These are phyloP conservation scores for Penium margaritaceum DNA, from an alignment of 139 green algal genomes.

Conservation along the genomic window DNA sequence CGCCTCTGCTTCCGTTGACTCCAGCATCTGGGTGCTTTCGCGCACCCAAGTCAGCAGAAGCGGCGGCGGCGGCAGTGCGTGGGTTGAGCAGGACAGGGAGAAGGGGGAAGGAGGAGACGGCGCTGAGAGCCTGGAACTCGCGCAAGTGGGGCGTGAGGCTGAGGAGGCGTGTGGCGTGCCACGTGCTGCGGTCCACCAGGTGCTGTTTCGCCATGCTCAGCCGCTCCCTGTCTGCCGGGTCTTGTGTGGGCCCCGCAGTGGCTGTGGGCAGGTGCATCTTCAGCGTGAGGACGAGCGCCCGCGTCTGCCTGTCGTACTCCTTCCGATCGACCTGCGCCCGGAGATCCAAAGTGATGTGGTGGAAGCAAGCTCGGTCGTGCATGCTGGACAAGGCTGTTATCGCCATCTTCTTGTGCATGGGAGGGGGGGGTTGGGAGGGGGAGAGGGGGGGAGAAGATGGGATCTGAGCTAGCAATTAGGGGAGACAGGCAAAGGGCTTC, in stretches of 20 bases:
- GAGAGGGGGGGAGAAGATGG: background rate
- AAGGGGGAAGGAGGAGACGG: conserved; percentile 5
- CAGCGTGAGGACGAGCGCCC: conserved; percentile 17
- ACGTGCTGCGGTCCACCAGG: conserved; percentile 27
- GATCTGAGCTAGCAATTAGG: background rate
- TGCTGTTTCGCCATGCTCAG: background rate
- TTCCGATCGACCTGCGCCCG: conserved; percentile 35
- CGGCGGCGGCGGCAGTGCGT: no score
- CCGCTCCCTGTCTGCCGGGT: no score
- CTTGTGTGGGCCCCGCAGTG: no score
- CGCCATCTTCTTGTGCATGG: no score
- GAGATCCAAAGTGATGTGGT: background rate
- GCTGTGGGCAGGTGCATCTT: conserved; percentile 15
- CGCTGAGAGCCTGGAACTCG: conserved; percentile 40
- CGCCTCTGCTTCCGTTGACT: background rate
- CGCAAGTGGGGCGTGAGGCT: conserved; percentile 29
- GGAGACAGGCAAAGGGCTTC: no score
- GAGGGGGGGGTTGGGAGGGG: background rate
- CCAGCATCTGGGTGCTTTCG: no score
- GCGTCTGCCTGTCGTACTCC: conserved; percentile 14
- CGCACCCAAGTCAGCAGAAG: no score
- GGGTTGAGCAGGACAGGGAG: conserved; percentile 12
- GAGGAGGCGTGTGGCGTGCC: conserved; percentile 25
- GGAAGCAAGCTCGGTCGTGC: no score
- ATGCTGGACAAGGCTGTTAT: no score